Evolutionary conservation across 345 rosid genomes (phyloP), one percentile per base, ranked within the genome.

Genomic region (Aquilaria yunnanensis): DNA sequence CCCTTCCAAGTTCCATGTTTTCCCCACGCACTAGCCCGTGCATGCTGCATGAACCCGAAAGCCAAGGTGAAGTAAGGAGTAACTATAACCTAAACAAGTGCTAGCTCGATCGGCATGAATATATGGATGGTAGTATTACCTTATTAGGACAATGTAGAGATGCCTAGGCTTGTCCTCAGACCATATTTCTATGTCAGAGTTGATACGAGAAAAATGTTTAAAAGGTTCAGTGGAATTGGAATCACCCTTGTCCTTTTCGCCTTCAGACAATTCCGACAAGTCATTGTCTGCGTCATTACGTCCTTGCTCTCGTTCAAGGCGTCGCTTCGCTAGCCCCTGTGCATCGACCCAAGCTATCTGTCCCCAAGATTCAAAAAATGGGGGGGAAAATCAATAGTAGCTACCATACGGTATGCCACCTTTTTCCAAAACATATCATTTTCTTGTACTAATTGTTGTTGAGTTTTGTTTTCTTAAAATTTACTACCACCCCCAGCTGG

Each of bases 241-340:
- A n/a, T 80, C 89, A 6, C 64, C 74, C 45, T 79, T 82, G 55
- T 90, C 97, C 63, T 87, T 87, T 71, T 90, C 92, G 11, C 97
- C 92, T 56, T 90, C 92, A 1, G 96, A 90, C 34, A 87, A 85
- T 81, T 90, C 96, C 11, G 92, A 87, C 30, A 90, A 85, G 62
- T 90, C 97, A 37, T 85, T 82, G 2, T 75, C 89, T 0, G 92
- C 96, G 56, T 87, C 90, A 45, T 82, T 70, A 5, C 90, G 86
- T 7, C 92, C 96, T 74, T 85, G 84, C 80, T 90, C 96, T 0
- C 87, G 73, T 67, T 85, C 96, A 5, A 74, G 34, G 57, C 81
- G 77, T 57, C 89, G 76, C 67, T 78, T 85, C 12, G 86, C 85
- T 7, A 85, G 85, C 75, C 81, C 76, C 16, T 67, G 78, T 67